phyloP scores from a whole-genome alignment of 352 stramenopile species.

The Pythium apleroticum region DNA sequence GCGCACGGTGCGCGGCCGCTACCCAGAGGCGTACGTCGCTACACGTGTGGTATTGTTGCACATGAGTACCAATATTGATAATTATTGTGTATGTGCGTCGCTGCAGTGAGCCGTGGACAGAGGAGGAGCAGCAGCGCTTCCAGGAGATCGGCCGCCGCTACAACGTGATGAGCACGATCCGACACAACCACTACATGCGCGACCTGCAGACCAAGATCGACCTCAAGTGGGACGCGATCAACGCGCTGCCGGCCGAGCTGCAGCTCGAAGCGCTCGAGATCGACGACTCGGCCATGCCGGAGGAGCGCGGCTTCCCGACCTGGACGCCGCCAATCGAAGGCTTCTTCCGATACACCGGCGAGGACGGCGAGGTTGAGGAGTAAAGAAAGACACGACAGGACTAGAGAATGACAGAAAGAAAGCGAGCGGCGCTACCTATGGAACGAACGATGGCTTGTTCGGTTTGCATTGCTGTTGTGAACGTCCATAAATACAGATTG shows the following conservation, averaged over 20 bases:
- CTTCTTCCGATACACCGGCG: conserved; percentile 82
- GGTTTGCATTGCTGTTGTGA: background rate
- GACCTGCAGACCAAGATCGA: conserved; percentile 92
- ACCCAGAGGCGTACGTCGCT: conserved; percentile 61
- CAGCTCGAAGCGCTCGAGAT: conserved; percentile 77
- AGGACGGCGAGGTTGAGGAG: conserved; percentile 44
- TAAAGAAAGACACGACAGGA: conserved; percentile 18
- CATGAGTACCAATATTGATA: background rate
- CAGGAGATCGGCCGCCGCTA: conserved; percentile 81
- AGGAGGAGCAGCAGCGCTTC: conserved; percentile 75
- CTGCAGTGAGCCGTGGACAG: conserved; percentile 70
- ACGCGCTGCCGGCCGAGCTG: conserved; percentile 75
- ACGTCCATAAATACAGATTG: conserved; percentile 21
- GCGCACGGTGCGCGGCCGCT: conserved; percentile 74
- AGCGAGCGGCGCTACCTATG: background rate
- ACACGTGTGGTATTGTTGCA: background rate
- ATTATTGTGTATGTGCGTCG: conserved; percentile 2
- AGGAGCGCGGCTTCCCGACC: conserved; percentile 74
- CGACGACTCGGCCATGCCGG: conserved; percentile 60
- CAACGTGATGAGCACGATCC: conserved; percentile 77
- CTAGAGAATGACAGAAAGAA: conserved; percentile 22
- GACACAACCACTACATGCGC: conserved; percentile 88
- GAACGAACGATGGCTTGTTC: background rate
- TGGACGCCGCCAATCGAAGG: conserved; percentile 87
- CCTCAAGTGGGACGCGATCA: conserved; percentile 90